phyloP scores from a whole-genome alignment of 2,329 filamentous ascomycete species.

The Alternaria conjuncta region DNA sequence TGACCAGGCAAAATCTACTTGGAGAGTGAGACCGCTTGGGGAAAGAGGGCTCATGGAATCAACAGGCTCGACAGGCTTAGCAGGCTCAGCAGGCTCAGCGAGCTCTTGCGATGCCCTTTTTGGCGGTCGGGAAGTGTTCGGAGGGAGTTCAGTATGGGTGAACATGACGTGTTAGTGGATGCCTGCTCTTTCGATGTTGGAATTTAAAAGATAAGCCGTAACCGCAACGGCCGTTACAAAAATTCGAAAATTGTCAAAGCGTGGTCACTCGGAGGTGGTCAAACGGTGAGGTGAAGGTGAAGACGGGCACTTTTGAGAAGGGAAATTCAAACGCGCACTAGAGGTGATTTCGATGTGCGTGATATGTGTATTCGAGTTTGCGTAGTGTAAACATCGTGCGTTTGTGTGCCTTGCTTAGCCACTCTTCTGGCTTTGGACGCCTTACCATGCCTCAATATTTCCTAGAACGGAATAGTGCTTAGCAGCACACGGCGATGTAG shows the following conservation, averaged over 20 bases:
- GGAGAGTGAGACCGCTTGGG: slow-evolving; percentile 14
- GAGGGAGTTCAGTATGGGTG: background rate
- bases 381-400: background rate
- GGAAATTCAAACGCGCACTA: background rate
- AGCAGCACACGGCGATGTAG: background rate
- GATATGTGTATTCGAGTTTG: background rate
- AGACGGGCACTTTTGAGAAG: background rate
- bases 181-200: background rate
- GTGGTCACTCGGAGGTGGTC: background rate
- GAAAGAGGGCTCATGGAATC: background rate
- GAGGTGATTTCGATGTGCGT: background rate
- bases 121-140: background rate
- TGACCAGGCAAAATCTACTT: slow-evolving; percentile 27
- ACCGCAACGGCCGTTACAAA: background rate
- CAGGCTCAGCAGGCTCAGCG: background rate
- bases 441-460: background rate
- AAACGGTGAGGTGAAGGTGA: background rate
- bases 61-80: background rate
- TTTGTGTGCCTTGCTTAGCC: background rate
- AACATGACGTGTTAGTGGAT: background rate
- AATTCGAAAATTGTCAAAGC: background rate
- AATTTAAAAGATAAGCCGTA: background rate
- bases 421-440: background rate
- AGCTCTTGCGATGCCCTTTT: background rate
- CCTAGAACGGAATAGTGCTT: background rate